Base-by-base conservation (phyloP, 148 eudicot genomes). In the Nyssa sinensis region DNA sequence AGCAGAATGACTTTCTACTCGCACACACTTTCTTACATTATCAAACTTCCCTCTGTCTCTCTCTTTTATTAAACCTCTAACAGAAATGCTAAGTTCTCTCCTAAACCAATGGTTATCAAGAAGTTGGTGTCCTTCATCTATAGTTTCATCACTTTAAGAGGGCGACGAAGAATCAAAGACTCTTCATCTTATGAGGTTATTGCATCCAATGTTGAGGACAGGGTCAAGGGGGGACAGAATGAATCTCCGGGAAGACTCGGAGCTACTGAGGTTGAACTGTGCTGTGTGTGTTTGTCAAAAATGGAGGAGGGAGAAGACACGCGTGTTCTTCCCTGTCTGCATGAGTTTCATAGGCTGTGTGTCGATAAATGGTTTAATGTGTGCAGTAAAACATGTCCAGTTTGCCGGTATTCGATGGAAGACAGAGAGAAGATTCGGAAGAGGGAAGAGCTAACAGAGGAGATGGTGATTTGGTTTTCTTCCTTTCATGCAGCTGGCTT, bases 391-490 rank as follows among this genome's bases (percentile, higher is more conserved):
- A 90, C 97, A 0, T 94, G 98, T 49, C 98, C 98, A 0, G 62
- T 94, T 21, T 91, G 98, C 74, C 86, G 97, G 77, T 88, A 84
- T 78, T 58, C 67, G 55, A 82, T 94, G 34, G 89, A 77, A 62
- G 91, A 85, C 0, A 89, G 76, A 24, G 80, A 78, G 28, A 71
- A 60, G 17, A 11, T 66, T 60, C 62, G 9, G 55, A 82, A 53
- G 6, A 75, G 69, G 31, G 87, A 82, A 32, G 85, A 67, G 34
- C 47, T 88, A 9, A 91, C 91, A 0, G 90, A 84, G 37, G 97
- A 91, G 25, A 85, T 94, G 97, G 74, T 87, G 14, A 80, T 87
- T 24, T 94, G 98, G 98, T 94, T 91, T 79, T 91, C 98, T 78
- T 89, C 97, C 51, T 91, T 94, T 57, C 94, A 94, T 84, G 86